Percentiles rank a stretch among this genome's conserved stretches.
Conservation (phyloP, 2,329 filamentous ascomycete genomes). For the Stemphylium lycopersici region DNA sequence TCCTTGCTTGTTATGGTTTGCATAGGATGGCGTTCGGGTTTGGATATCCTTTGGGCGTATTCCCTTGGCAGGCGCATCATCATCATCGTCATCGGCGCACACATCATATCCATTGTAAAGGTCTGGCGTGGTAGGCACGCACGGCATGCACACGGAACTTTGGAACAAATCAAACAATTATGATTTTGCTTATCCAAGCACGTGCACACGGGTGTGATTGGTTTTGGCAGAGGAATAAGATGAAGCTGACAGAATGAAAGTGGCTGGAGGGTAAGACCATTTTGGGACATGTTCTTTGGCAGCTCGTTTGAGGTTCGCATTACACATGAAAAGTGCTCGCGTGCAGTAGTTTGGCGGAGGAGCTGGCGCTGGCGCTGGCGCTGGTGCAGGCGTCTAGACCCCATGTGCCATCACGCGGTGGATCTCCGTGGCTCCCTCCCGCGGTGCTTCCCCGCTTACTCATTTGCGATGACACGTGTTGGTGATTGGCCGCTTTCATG, state of each 20-base stretch:
- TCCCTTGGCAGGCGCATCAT: slow-evolving; percentile 1
- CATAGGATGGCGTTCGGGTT: slow-evolving; percentile 15
- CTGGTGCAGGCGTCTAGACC: slow-evolving; percentile 3
- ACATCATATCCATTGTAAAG: not conserved
- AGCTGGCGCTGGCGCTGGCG: not conserved
- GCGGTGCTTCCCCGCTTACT: slow-evolving; percentile 10
- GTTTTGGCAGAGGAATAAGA: not conserved
- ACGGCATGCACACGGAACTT: not conserved
- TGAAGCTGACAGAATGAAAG: not conserved
- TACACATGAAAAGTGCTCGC: slow-evolving; percentile 1
- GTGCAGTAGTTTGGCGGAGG: slow-evolving; percentile 5
- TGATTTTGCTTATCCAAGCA: not conserved
- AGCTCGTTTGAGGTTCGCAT: not conserved
- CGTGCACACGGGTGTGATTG: not conserved
- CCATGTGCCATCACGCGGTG: slow-evolving; percentile 4
- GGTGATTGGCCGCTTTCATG: slow-evolving; percentile 16
- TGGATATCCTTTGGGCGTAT: slow-evolving; percentile 9
- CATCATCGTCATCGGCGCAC: slow-evolving; percentile 7
- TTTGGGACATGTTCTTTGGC: not conserved
- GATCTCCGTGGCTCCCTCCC: slow-evolving; percentile 6
- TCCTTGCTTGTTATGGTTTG: slow-evolving; percentile 5
- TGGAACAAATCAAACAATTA: not conserved
- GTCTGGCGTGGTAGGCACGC: not conserved
- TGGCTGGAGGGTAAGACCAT: not conserved
- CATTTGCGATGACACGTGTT: slow-evolving; percentile 13